Evolutionary conservation across 495 filamentous ascomycete species (phyloP).

Genomic region (Cladorrhinum samala): DNA sequence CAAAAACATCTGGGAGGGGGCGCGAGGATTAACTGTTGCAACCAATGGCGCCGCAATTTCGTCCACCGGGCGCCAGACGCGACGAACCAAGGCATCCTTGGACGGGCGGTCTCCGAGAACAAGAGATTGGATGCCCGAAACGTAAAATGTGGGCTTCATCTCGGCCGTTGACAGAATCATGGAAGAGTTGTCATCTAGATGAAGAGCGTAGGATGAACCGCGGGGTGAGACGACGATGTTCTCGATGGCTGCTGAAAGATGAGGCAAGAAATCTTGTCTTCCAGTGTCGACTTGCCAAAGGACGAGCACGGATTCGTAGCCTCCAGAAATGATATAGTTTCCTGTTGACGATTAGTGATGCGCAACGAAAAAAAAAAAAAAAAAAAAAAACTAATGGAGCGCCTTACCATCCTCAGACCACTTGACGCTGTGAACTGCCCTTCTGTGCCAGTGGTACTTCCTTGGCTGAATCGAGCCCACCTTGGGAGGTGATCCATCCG

Average conservation of each 20-base stretch:
- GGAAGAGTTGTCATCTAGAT: constrained; percentile 82
- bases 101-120: constrained; percentile 33
- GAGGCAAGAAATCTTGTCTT: constrained; percentile 71
- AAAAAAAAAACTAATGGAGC: too few species aligned
- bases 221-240: constrained; percentile 73
- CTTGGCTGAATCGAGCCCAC: constrained; percentile 38
- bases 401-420: constrained; percentile 84
- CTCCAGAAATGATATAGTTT: constrained; percentile 94
- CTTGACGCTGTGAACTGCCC: constrained; percentile 69
- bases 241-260: constrained; percentile 77
- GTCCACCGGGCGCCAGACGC: constrained; percentile 31
- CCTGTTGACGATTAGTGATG: constrained; percentile 44
- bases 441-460: constrained; percentile 88
- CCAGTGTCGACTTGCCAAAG: constrained; percentile 93
- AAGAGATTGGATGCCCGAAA: constrained; percentile 73
- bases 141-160: constrained; percentile 67
- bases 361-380: not conserved
- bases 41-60: constrained; percentile 28
- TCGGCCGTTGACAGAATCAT: constrained; percentile 87
- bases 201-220: constrained; percentile 74
- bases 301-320: constrained; percentile 81
- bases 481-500: constrained; percentile 21
- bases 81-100: constrained; percentile 36
- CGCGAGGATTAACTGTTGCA: constrained; percentile 31
- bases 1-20: constrained; percentile 37